Conservation (phyloP, 2,329 filamentous ascomycete species). For the Pestalotiopsis sp. region DNA sequence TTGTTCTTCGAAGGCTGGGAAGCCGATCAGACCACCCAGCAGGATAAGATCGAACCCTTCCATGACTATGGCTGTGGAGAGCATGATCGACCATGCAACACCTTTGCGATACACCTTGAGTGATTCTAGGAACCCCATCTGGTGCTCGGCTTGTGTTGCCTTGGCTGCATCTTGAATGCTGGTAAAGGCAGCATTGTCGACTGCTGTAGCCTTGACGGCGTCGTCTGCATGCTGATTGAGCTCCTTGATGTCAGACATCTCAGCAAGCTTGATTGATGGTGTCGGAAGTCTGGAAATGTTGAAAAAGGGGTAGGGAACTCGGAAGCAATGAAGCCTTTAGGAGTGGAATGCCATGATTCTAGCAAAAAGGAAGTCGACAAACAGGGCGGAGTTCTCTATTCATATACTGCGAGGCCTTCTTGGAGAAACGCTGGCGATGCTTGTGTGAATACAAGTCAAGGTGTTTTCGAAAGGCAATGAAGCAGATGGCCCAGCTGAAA, state of each 20-base stretch:
- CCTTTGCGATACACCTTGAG: conserved; percentile 12
- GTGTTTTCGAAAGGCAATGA: background rate
- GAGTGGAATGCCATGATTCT: background rate
- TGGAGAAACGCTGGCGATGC: background rate
- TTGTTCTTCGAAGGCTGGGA: conserved; percentile 26
- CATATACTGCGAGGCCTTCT: background rate
- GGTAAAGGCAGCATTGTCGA: background rate
- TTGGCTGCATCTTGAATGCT: background rate
- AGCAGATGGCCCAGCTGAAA: background rate
- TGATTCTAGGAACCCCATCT: background rate
- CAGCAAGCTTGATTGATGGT: background rate
- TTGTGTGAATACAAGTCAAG: background rate
- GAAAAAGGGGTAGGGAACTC: background rate
- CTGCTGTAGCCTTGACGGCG: background rate
- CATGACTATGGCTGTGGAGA: conserved; percentile 24
- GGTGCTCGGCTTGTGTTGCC: conserved; percentile 15
- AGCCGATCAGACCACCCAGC: conserved; percentile 34
- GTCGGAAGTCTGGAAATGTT: background rate
- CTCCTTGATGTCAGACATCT: background rate
- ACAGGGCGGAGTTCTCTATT: background rate
- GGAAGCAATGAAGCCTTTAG: background rate
- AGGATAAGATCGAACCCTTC: conserved; percentile 33
- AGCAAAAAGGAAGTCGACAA: background rate
- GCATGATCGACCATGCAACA: conserved; percentile 19
- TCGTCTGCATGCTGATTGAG: background rate